These are phyloP conservation scores for Microdochium bolleyi DNA, from an alignment of 2,329 filamentous ascomycete species.

Conservation along the genomic window DNA sequence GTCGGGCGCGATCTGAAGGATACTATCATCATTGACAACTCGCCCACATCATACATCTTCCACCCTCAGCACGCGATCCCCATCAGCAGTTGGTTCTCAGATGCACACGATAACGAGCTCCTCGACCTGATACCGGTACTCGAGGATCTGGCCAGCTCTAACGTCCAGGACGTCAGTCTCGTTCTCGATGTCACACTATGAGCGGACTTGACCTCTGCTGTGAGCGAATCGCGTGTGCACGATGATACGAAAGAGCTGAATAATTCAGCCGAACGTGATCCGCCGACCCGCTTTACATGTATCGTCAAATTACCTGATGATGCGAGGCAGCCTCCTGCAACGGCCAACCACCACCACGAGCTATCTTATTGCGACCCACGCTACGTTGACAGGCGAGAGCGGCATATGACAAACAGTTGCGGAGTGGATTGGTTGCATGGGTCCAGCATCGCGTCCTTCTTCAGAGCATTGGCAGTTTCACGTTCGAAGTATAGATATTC, in stretches of 20 bases:
- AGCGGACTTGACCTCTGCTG: constrained; percentile 16
- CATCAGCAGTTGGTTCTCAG: constrained; percentile 99
- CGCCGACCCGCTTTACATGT: no score
- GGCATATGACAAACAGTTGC: no score
- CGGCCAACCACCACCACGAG: no score
- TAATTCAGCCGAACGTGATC: background rate
- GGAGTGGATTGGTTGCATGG: no score
- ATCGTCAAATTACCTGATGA: no score
- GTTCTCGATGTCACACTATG: constrained; percentile 85
- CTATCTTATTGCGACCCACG: no score
- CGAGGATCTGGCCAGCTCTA: constrained; percentile 83
- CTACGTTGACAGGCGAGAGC: no score
- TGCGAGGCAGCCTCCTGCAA: no score
- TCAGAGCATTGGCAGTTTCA: no score
- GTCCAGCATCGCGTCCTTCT: no score
- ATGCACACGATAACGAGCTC: constrained; percentile 97
- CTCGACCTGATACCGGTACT: constrained; percentile 96
- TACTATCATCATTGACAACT: constrained; percentile 99
- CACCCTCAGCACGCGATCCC: constrained; percentile 97
- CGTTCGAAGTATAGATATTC: no score
- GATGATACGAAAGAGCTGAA: background rate
- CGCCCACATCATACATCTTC: constrained; percentile 98
- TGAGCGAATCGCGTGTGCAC: background rate
- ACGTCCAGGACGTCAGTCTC: constrained; percentile 92
- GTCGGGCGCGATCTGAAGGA: constrained; percentile 92